Base-by-base conservation (phyloP, 371 early-diverging fungal species). In the Capillidium rhysosporum region DNA sequence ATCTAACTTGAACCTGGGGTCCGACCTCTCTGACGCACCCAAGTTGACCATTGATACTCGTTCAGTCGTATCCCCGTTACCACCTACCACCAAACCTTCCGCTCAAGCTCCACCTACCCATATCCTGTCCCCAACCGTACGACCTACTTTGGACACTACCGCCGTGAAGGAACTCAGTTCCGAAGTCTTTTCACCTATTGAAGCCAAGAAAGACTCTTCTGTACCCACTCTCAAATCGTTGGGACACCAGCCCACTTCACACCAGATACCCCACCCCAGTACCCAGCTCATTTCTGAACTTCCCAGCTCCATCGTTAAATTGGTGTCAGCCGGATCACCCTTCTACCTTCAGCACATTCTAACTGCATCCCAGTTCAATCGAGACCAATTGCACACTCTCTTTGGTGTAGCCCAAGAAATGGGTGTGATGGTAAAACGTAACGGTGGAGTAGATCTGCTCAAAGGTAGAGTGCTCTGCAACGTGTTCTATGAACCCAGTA, bases 391-490 rank as follows among this genome's bases (percentile, higher is more conserved):
- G 56, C 95, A 97, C 68, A 65, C 80, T 29, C 66, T 97, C 55
- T 97, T 97, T 69, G 89, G 89, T 43, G 80, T 91, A n/a, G 95
- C 97, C 1, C 89, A 91, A 56, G 95, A 97, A 69, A 89, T 97
- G 89, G 80, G 91, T 59, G 85, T 79, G 28, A 64, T 84, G 31
- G 93, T 93, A 10, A 91, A 94, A 65, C 79, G 85, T 38, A 76
- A 83, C 49, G 94, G 92, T 7, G 66, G 70, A 30, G 75, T 89
- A 55, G 81, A 87, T 44, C 55, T 97, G 48, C 69, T 97, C 44
- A 67, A 75, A 43, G 94, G 93, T 25, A 88, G 89, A 57, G 86
- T 92, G 2, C 77, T 97, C 73, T 84, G 84, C 65, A 81, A 84
- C 25, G 86, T 92, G 62, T 94, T 97, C 76, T 94, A 84, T 63